Conservation (phyloP, 2,329 filamentous ascomycete species). For the Triangularia verruculosa region DNA sequence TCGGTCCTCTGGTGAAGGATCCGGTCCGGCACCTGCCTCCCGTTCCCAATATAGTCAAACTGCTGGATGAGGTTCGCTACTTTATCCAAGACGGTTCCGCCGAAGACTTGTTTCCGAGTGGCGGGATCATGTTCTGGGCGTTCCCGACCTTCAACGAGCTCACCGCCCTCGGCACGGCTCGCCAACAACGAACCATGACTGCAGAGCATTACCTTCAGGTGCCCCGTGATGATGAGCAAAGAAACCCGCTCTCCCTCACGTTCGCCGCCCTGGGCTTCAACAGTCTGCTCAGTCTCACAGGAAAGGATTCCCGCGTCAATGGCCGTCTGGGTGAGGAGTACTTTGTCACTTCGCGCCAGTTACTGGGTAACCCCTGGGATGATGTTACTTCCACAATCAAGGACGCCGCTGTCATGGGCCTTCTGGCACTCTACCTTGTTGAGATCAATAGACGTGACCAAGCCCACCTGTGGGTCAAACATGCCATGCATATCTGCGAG, state of each 20-base stretch:
- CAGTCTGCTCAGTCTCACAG: conserved; percentile 34
- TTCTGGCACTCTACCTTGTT: conserved; percentile 49
- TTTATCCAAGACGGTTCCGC: conserved; percentile 46
- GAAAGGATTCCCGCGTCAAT: conserved; percentile 31
- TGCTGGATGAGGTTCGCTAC: conserved; percentile 42
- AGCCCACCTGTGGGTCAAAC: conserved; percentile 46
- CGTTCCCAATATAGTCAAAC: conserved; percentile 36
- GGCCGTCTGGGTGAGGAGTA: conserved; percentile 41
- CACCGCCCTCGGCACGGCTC: background rate
- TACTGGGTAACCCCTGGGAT: conserved; percentile 48
- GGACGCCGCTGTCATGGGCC: conserved; percentile 43
- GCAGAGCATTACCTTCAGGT: background rate
- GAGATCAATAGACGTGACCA: conserved; percentile 49
- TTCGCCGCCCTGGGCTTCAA: conserved; percentile 42
- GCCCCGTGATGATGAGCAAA: background rate
- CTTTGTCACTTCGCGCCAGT: conserved; percentile 42
- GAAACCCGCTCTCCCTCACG: conserved; percentile 7
- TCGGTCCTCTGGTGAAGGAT: conserved; percentile 36
- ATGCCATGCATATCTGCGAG: conserved; percentile 47
- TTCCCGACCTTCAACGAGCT: conserved; percentile 29
- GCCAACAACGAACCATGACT: background rate
- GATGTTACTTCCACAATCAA: conserved; percentile 40
- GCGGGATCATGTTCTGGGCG: conserved; percentile 50
- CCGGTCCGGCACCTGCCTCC: conserved; percentile 35
- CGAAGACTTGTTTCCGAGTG: conserved; percentile 36